Evolutionary conservation across 352 stramenopile species (phyloP).

Genomic region (Globisporangium alternatum): DNA sequence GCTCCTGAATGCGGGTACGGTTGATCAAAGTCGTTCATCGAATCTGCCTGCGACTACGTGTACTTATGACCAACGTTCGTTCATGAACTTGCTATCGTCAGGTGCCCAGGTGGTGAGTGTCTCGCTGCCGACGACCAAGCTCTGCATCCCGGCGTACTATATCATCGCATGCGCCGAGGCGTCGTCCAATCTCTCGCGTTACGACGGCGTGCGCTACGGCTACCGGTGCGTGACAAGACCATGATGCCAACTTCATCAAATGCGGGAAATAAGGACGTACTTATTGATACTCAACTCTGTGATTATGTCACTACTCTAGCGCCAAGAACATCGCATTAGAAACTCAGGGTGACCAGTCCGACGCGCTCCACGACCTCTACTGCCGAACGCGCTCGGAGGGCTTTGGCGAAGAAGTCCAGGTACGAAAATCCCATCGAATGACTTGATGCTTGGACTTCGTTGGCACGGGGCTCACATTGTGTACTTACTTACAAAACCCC

Average conservation of each 20-base stretch:
- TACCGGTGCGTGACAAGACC: conserved; percentile 40
- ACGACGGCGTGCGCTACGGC: conserved; percentile 95
- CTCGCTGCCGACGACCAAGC: conserved; percentile 75
- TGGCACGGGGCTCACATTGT: background rate
- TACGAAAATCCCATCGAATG: conserved; percentile 15
- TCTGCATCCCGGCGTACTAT: conserved; percentile 96
- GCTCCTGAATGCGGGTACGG: conserved; percentile 54
- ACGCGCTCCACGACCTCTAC: conserved; percentile 83
- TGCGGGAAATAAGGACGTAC: background rate
- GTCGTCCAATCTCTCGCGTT: conserved; percentile 97
- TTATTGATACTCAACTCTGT: background rate
- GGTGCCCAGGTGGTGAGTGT: conserved; percentile 73
- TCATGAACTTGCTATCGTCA: conserved; percentile 10
- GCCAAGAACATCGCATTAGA: conserved; percentile 50
- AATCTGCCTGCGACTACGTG: background rate
- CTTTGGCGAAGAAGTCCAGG: conserved; percentile 92
- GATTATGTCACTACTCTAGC: conserved; percentile 15
- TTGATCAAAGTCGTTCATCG: background rate
- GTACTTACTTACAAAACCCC: background rate
- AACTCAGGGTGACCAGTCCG: conserved; percentile 62
- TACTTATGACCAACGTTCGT: background rate
- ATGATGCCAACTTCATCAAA: too few relatives aligned
- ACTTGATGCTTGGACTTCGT: background rate
- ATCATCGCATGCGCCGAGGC: conserved; percentile 98
- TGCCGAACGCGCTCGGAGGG: conserved; percentile 82